Evolutionary conservation across 164 flowering plant species (phyloP), one percentile per base, ranked within the genome.

Genomic region (Santalum album): DNA sequence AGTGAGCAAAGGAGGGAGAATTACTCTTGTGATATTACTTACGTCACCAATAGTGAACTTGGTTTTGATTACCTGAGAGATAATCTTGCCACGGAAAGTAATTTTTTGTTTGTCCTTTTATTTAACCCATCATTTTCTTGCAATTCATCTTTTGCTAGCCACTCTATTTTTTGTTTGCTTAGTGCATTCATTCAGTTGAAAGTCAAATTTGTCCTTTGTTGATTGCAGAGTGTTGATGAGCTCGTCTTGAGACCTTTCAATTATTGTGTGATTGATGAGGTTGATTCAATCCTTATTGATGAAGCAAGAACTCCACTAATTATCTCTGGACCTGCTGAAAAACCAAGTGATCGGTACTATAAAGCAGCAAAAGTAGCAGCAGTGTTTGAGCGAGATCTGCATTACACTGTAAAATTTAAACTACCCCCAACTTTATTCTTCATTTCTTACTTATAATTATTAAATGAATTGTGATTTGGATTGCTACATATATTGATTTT

Each of bases 21-120:
- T 60, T 92, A 92, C 75, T 66, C 61, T 42, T 83, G 94, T 68
- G 99, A 92, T 75, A 84, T 92, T 66, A 92, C 99, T 15, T 92
- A 92, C 66, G 99, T 92, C 67, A 92, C 96, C 53, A 92, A 92
- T 55, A 92, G 96, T 70, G 99, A 92, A 80, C 91, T 92, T 61
- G 99, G 99, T 57, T 92, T 92, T 72, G 99, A 92, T 75, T 92
- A 69, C 73, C 71, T 92, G 83, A 85, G 99, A 75, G 99, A 92
- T 57, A 92, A 92, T 77, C 99, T 89, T 74, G 96, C 99, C 87
- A 86, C 86, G 91, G 98, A 75, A 84, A 88, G 98, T 89, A 75
- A 65, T 70, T 75, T 64, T 64, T 70, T 49, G 27, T 49, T 26
- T 4, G 4, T 15, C 6, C n/a, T n/a, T n/a, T n/a, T 52, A 14